Evolutionary conservation across 768 basidiomycete species (phyloP).

Genomic region (Pleurotus citrinopileatus): DNA sequence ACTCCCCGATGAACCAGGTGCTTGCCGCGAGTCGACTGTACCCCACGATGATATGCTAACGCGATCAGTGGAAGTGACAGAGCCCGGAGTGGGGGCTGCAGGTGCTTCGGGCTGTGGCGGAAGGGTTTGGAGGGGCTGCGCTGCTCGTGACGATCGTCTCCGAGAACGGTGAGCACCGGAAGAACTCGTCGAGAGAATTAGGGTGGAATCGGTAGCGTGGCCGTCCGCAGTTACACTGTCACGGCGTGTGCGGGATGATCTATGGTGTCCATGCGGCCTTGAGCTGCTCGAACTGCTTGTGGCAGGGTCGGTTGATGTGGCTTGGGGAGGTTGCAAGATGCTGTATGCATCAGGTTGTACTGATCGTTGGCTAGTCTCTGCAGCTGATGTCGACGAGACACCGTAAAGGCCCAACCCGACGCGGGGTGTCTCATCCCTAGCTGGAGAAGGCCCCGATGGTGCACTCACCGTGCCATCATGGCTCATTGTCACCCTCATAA

Average conservation of each 20-base stretch:
- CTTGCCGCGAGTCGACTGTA: neutral
- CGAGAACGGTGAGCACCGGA: slow-evolving; percentile 7
- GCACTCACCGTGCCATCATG: neutral
- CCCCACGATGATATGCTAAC: slow-evolving; percentile 7
- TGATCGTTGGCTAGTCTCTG: neutral
- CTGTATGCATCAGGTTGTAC: neutral
- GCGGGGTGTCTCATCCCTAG: neutral
- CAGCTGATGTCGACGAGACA: neutral
- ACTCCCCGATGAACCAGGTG: slow-evolving; percentile 3
- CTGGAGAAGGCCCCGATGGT: neutral
- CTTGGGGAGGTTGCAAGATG: slow-evolving; percentile 4
- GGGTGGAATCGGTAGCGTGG: slow-evolving; percentile 3
- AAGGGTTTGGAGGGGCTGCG: neutral
- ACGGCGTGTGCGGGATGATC: slow-evolving; percentile 5
- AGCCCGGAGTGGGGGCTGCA: slow-evolving; percentile 1
- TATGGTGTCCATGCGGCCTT: slow-evolving; percentile 1
- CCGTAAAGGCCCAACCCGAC: slow-evolving; percentile 1
- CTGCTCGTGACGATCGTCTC: slow-evolving; percentile 1
- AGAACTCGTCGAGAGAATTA: neutral
- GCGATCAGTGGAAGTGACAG: neutral
- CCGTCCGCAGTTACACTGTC: neutral
- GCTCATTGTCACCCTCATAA: neutral
- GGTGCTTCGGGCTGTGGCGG: neutral
- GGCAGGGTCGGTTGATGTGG: neutral
- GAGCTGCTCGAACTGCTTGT: no score